Evolutionary conservation across 441 rosid species (phyloP).

Genomic region (Rhodomyrtus psidioides): DNA sequence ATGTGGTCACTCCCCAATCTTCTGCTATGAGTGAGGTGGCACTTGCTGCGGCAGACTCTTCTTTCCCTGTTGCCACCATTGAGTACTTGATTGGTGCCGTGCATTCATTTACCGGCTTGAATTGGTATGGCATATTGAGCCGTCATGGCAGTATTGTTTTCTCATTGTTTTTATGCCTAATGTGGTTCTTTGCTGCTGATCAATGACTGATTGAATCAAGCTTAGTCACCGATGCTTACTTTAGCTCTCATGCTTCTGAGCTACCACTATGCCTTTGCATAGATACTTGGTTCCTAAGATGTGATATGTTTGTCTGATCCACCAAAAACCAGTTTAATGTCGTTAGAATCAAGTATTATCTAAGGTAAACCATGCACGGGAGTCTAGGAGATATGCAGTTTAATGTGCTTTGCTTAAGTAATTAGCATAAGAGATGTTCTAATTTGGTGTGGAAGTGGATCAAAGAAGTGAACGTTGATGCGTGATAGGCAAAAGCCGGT

Average conservation of each 20-base stretch:
- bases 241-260: background rate
- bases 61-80: slow-evolving; percentile 37
- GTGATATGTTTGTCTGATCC: background rate
- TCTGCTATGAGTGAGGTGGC: slow-evolving; percentile 36
- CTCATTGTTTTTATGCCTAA: background rate
- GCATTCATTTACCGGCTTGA: slow-evolving; percentile 37
- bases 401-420: background rate
- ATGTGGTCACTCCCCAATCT: slow-evolving; percentile 14
- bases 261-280: background rate
- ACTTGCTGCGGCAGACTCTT: slow-evolving; percentile 44
- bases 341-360: background rate
- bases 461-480: background rate
- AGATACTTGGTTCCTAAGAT: background rate
- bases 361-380: background rate
- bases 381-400: background rate
- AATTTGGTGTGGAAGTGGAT: background rate
- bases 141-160: background rate
- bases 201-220: background rate
- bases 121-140: slow-evolving; percentile 19
- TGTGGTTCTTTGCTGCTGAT: background rate
- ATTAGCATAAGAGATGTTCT: background rate
- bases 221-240: background rate
- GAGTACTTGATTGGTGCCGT: slow-evolving; percentile 35
- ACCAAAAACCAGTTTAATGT: background rate
- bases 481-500: background rate